Percentiles rank a stretch among this genome's conserved stretches.
phyloP scores from a whole-genome alignment of 306 rosid genomes.

The Ceratonia siliqua region DNA sequence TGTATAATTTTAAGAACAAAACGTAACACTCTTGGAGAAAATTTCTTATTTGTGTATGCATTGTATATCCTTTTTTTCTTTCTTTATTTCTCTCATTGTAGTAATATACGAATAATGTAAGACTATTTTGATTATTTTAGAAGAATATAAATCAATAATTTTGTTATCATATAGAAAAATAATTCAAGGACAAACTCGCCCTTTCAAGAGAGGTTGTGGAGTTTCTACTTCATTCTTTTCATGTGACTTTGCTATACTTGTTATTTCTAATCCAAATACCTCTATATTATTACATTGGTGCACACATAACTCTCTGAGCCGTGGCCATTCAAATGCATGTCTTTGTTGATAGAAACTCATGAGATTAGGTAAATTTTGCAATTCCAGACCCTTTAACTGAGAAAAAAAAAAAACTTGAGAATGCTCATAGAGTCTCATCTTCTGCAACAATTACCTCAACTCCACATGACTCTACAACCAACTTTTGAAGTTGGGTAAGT shows the following conservation, averaged over 20 bases:
- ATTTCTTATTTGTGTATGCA: too few species aligned
- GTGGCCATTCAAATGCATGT: slow-evolving; percentile 31
- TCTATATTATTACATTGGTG: neutral
- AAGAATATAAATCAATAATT: neutral
- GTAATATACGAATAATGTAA: too few species aligned
- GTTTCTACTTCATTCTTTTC: neutral
- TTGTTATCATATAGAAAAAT: neutral
- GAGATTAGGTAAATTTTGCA: neutral
- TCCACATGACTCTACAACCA: slow-evolving; percentile 1
- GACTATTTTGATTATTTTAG: too few species aligned
- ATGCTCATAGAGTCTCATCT: neutral
- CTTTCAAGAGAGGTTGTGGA: neutral
- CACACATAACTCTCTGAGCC: neutral
- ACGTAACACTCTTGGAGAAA: too few species aligned
- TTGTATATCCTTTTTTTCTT: too few species aligned
- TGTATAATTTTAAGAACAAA: too few species aligned
- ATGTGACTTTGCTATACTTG: neutral
- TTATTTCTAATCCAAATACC: neutral
- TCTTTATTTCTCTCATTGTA: too few species aligned
- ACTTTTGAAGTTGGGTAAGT: neutral
- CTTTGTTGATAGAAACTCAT: slow-evolving; percentile 14
- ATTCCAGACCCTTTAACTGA: neutral
- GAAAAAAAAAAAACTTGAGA: neutral
- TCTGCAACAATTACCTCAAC: slow-evolving; percentile 20
- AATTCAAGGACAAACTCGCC: neutral